These are phyloP conservation scores for Coniochaeta prunicola DNA, from an alignment of 2,329 filamentous ascomycete genomes.

Conservation along the genomic window DNA sequence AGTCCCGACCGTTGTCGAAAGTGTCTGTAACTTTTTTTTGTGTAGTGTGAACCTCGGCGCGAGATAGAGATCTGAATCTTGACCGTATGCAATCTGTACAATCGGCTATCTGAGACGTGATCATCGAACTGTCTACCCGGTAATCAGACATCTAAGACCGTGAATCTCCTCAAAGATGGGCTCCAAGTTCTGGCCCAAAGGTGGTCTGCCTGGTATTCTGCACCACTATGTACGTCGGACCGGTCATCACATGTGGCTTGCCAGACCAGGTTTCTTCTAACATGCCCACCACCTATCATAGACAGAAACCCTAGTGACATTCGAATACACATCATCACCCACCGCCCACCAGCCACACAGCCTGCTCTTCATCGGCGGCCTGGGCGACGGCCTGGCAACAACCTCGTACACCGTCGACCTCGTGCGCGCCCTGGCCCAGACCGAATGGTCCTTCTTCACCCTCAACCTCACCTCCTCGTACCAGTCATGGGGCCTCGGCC, in stretches of 20 bases:
- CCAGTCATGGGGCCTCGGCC: slow-evolving; percentile 25
- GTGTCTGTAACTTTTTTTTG: neutral
- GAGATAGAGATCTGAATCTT: neutral
- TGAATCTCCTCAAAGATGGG: neutral
- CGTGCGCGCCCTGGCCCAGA: slow-evolving; percentile 27
- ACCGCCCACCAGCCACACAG: slow-evolving; percentile 29
- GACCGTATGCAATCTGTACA: neutral
- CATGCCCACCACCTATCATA: slow-evolving; percentile 7
- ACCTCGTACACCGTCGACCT: slow-evolving; percentile 39
- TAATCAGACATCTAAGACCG: neutral
- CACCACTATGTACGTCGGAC: slow-evolving; percentile 22
- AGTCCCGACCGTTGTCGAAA: neutral
- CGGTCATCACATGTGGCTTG: neutral
- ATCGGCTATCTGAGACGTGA: too few species aligned
- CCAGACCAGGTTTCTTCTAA: neutral
- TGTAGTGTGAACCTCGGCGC: neutral
- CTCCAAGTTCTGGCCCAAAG: slow-evolving; percentile 25
- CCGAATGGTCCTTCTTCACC: slow-evolving; percentile 27
- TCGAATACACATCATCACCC: slow-evolving; percentile 25
- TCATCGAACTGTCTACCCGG: too few species aligned
- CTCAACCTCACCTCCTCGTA: slow-evolving; percentile 31
- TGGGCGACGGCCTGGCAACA: slow-evolving; percentile 42
- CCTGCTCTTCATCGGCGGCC: slow-evolving; percentile 44
- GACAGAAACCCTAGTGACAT: slow-evolving; percentile 29
- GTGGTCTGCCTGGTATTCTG: slow-evolving; percentile 22